phyloP scores from a whole-genome alignment of 768 basidiomycete species.

The Lentinula detonsa region DNA sequence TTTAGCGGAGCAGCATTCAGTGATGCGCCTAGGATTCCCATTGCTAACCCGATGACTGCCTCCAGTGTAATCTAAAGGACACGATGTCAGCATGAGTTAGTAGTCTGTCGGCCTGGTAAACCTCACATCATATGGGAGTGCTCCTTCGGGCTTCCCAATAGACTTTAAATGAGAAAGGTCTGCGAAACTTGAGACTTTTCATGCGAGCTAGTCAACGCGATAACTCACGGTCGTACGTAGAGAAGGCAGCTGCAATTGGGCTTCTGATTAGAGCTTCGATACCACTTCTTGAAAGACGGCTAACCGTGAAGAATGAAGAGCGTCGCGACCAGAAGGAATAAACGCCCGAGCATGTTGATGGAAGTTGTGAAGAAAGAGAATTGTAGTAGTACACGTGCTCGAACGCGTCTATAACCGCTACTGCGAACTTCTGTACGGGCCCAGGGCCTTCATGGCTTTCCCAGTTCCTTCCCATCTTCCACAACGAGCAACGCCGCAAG shows the following conservation, averaged over 20 bases:
- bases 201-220: background rate
- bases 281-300: conserved; percentile 5
- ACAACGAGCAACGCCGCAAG: conserved; percentile 50
- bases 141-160: conserved; percentile 62
- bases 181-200: conserved; percentile 18
- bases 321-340: conserved; percentile 40
- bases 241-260: conserved; percentile 57
- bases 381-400: conserved; percentile 4
- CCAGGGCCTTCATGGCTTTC: conserved; percentile 55
- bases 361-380: background rate
- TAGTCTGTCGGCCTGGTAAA: background rate
- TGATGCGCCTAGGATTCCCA: conserved; percentile 72
- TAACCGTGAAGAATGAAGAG: conserved; percentile 51
- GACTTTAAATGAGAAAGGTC: conserved; percentile 76
- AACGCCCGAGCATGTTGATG: conserved; percentile 36
- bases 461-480: conserved; percentile 68
- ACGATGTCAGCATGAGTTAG: background rate
- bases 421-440: background rate
- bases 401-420: conserved; percentile 1
- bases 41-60: conserved; percentile 52
- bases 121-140: conserved; percentile 56
- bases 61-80: conserved; percentile 58
- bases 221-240: conserved; percentile 70
- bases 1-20: conserved; percentile 62
- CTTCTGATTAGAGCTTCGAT: background rate